Conservation (phyloP, 495 filamentous ascomycete genomes). For the Cryomyces antarcticus region DNA sequence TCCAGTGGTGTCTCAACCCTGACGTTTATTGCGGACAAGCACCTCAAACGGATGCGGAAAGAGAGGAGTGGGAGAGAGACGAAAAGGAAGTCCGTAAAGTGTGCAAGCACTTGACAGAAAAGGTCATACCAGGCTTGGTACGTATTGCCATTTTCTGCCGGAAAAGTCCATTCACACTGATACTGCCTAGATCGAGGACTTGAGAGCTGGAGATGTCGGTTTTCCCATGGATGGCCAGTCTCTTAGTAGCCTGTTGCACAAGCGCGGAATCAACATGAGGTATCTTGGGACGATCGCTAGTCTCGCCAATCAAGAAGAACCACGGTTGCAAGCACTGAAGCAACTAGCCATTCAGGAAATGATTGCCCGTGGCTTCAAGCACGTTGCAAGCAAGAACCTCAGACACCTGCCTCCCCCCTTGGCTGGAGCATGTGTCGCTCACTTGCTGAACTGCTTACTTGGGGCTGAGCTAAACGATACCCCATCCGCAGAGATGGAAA, state of each 20-base stretch:
- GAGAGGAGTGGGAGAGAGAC: conserved; percentile 63
- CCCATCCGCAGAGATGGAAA: conserved; percentile 59
- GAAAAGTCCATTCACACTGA: background rate
- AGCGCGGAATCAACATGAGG: conserved; percentile 90
- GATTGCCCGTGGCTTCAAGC: conserved; percentile 85
- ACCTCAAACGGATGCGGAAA: conserved; percentile 79
- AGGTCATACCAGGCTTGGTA: conserved; percentile 49
- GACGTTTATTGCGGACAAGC: conserved; percentile 86
- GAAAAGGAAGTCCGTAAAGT: conserved; percentile 75
- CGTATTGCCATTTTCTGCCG: background rate
- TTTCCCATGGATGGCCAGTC: conserved; percentile 97
- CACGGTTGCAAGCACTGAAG: conserved; percentile 55
- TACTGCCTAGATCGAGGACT: conserved; percentile 41
- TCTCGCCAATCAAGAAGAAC: conserved; percentile 42
- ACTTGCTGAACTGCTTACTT: conserved; percentile 87
- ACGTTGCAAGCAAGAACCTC: conserved; percentile 61
- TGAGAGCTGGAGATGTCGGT: conserved; percentile 79
- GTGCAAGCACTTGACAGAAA: conserved; percentile 54
- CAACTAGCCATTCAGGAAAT: conserved; percentile 74
- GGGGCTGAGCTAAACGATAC: conserved; percentile 55
- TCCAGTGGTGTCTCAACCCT: conserved; percentile 78
- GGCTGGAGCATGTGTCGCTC: conserved; percentile 53
- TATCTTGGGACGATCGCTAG: conserved; percentile 74
- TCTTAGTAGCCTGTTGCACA: conserved; percentile 74
- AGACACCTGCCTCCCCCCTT: conserved; percentile 62